A percentile compares a stretch with the other conserved stretches of the same genome.
These are phyloP conservation scores for Chaetomium olivaceum DNA, from an alignment of 2,329 filamentous ascomycete species.

Conservation along the genomic window DNA sequence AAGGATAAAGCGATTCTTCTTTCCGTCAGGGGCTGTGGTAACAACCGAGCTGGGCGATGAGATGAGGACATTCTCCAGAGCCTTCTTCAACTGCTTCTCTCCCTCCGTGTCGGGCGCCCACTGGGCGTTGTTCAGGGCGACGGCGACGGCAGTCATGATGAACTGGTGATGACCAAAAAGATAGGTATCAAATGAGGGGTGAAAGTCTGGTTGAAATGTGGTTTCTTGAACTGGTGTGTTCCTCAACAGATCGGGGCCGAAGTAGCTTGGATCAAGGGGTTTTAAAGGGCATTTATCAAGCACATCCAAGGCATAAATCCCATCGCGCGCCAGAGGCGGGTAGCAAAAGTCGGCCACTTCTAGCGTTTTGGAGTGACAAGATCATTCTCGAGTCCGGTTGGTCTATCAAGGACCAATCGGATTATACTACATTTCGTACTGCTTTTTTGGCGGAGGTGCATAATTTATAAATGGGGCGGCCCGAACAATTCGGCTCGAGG, in stretches of 20 bases:
- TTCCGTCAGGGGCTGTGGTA: slow-evolving; percentile 1
- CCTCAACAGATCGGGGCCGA: background rate
- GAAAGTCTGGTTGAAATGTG: slow-evolving; percentile 1
- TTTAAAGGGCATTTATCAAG: background rate
- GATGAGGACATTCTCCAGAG: background rate
- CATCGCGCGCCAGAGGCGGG: background rate
- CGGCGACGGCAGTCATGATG: background rate
- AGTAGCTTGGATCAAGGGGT: background rate
- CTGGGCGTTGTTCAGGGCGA: background rate
- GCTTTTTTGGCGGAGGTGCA: background rate
- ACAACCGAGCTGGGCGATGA: background rate
- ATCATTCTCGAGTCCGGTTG: too few species aligned
- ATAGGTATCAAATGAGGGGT: background rate
- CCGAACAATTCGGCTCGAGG: background rate
- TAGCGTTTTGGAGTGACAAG: too few species aligned
- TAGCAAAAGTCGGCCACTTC: background rate
- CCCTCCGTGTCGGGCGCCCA: background rate
- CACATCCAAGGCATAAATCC: background rate
- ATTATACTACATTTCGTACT: background rate
- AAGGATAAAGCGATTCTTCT: slow-evolving; percentile 1
- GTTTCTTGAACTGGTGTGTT: background rate
- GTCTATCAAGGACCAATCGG: background rate
- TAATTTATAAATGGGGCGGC: background rate
- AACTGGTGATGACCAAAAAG: background rate
- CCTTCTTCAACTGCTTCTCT: background rate